Evolutionary conservation across 345 rosid genomes (phyloP), one percentile per base, ranked within the genome.

Genomic region (Salix udensis): DNA sequence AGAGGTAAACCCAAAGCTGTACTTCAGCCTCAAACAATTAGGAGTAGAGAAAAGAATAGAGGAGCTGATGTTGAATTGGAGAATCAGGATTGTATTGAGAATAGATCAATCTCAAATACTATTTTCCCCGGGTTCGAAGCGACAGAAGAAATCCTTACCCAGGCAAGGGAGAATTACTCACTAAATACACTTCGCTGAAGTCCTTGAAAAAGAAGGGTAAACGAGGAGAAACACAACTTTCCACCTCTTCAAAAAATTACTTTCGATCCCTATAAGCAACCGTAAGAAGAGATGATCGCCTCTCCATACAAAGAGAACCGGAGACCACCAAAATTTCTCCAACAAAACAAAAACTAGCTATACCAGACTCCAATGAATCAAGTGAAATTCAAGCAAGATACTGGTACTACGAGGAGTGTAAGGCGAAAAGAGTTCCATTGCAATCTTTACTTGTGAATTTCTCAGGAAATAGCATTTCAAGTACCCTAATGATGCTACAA

Each of bases 91-190:
- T 74, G 67, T 72, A 21, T 44, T 28, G 84, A 77, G 74, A 85
- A 79, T 42, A 79, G 72, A 76, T 68, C 83, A 40, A 39, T 78
- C 18, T 60, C 81, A 16, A 81, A 62, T 68, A 64, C 75, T 67
- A 83, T 77, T 80, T 77, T 81, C 73, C 26, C 77, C 70, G 75
- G 65, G 80, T 77, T 62, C 75, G 86, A 83, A 73, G 84, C 74
- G 42, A 81, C 66, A 58, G 92, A 91, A 81, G 96, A 89, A 72
- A 75, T 81, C 36, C 87, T 83, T 67, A 88, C 89, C 64, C 96
- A 69, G 91, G 91, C 76, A 96, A 89, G n/a, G 86, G 98, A 96
- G 89, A 96, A 93, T 79, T 76, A 85, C 82, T 84, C 87, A n/a
- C 96, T 97, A 77, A 86, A 85, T 55, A 79, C 85, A 70, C 90